Base-by-base conservation (phyloP, 139 green algal species). In the Picocystis salinarum region DNA sequence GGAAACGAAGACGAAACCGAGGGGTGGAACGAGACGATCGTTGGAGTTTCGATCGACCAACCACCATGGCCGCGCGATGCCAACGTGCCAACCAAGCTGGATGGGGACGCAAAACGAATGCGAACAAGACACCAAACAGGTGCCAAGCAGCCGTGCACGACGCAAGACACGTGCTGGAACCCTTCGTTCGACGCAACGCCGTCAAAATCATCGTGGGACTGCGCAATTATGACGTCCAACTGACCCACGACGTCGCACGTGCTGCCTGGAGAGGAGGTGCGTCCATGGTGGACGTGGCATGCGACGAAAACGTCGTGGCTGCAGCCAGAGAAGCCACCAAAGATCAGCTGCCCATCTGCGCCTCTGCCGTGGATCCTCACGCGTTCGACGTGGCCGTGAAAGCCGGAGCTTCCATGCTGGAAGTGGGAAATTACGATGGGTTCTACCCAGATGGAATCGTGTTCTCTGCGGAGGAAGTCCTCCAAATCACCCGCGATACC, bases 211-310 rank as follows among this genome's bases (percentile, higher is more conserved):
- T 63, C 42, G 53, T 54, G 23, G 55, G 55, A 12, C 55, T 63
- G 9, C 28, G 58, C 12, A 63, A 63, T 39, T 64, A 66, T 26
- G 23, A 63, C 23, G 23, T 18, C 22, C 23, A 60, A 5, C 34
- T 40, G 27, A 54, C 64, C 10, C 40, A 40, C 4, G 46, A 28
- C 26, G 39, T 63, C 28, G 55, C 57, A n/a, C 19, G 27, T 19
- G 55, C 55, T 52, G 55, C 55, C 7, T 11, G 11, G 9, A 53
- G 52, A 33, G 55, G 55, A 15, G 55, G 55, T 4, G 55, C 55
- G 13, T 66, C 55, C 2, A 27, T 53, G 17, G 55, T 63, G 10
- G 55, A 63, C 48, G 64, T 63, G 20, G 55, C 55, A n/a, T 66
- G 40, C 42, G 42, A 63, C 30, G 15, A 40, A n/a, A 54, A 63